Percentiles rank a stretch among this genome's conserved stretches.
Evolutionary conservation across 2,329 filamentous ascomycete species (phyloP).

Genomic region (Sporothrix brunneoviolacea): DNA sequence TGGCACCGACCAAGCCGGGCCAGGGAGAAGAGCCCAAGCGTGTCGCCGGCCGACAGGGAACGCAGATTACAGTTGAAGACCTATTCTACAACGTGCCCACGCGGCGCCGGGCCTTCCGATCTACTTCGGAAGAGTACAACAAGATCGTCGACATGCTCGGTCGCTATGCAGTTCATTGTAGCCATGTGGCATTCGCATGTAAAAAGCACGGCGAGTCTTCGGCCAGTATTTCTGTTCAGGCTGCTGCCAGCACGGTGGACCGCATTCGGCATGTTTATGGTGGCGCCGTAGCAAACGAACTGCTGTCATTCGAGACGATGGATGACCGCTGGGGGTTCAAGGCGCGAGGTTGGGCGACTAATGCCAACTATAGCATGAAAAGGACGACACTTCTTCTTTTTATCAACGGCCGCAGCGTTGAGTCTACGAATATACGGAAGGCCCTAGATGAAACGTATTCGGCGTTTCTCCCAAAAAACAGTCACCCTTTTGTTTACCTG

Average conservation of each 20-base stretch:
- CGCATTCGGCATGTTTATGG: constrained; percentile 89
- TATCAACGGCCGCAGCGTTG: constrained; percentile 93
- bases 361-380: constrained; percentile 92
- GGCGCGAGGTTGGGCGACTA: constrained; percentile 74
- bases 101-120: constrained; percentile 81
- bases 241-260: constrained; percentile 65
- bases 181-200: constrained; percentile 88
- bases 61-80: constrained; percentile 94
- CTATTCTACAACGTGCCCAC: constrained; percentile 95
- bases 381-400: constrained; percentile 83
- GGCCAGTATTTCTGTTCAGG: constrained; percentile 71
- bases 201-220: constrained; percentile 91
- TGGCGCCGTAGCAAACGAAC: constrained; percentile 74
- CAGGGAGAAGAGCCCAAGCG: constrained; percentile 81
- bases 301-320: constrained; percentile 66
- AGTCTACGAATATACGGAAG: constrained; percentile 82
- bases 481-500: constrained; percentile 89
- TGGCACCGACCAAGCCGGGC: constrained; percentile 78
- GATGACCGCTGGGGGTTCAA: constrained; percentile 80
- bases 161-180: constrained; percentile 86
- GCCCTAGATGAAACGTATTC: constrained; percentile 86
- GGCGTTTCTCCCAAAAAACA: constrained; percentile 82
- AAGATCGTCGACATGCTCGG: constrained; percentile 96
- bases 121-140: constrained; percentile 88
- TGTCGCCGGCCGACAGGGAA: constrained; percentile 79